Conservation (phyloP, 2,329 filamentous ascomycete species). For the Hypoxylon sp. region DNA sequence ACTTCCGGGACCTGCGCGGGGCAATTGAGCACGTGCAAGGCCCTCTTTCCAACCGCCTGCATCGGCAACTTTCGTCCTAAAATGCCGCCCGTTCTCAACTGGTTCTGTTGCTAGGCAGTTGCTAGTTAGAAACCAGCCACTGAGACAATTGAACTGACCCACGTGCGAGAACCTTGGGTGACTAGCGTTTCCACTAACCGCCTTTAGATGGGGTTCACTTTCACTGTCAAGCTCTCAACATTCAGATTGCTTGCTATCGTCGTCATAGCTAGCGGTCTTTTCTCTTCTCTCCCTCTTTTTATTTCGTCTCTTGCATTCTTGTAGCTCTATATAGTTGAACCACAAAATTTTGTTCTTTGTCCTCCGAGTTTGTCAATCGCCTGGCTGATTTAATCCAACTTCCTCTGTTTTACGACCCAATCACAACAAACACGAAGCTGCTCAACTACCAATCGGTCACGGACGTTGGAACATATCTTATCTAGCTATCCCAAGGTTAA, state of each 20-base stretch:
- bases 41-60: slow-evolving; percentile 1
- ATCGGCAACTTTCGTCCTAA: slow-evolving; percentile 8
- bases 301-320: slow-evolving; percentile 24
- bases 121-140: slow-evolving; percentile 25
- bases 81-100: slow-evolving; percentile 4
- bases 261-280: slow-evolving; percentile 37
- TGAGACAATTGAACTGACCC: slow-evolving; percentile 22
- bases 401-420: slow-evolving; percentile 21
- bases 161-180: slow-evolving; percentile 29
- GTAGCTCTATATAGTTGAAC: slow-evolving; percentile 9
- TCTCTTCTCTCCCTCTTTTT: slow-evolving; percentile 23
- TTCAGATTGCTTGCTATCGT: slow-evolving; percentile 31
- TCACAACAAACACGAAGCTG: slow-evolving; percentile 24
- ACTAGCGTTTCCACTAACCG: slow-evolving; percentile 29
- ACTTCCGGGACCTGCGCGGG: slow-evolving; percentile 28
- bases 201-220: slow-evolving; percentile 29
- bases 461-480: slow-evolving; percentile 11
- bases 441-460: slow-evolving; percentile 15
- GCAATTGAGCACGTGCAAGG: slow-evolving; percentile 36
- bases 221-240: slow-evolving; percentile 29
- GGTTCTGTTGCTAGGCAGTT: slow-evolving; percentile 12
- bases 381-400: slow-evolving; percentile 18
- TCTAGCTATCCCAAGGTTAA: slow-evolving; percentile 19
- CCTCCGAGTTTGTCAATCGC: not conserved
- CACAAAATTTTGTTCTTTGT: slow-evolving; percentile 18